These are phyloP conservation scores for Entomortierella parvispora DNA, from an alignment of 192 early-diverging fungal genomes.

Conservation along the genomic window DNA sequence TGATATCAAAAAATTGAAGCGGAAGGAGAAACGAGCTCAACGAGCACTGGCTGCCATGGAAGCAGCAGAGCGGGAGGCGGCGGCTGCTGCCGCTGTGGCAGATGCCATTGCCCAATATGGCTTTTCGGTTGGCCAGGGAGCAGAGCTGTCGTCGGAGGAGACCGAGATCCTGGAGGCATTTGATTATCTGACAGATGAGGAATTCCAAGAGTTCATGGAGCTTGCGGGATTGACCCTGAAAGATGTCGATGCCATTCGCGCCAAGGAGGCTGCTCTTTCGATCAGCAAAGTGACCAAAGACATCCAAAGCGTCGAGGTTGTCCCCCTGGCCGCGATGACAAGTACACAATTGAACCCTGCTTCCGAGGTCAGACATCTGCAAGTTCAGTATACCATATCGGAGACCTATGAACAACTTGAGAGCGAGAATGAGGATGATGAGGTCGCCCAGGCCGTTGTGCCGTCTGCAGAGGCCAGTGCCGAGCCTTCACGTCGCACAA, in stretches of 20 bases:
- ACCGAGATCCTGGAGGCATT: conserved; percentile 43
- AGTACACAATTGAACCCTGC: not conserved
- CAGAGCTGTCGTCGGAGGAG: conserved; percentile 29
- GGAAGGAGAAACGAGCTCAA: conserved; percentile 4
- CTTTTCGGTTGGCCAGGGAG: not conserved
- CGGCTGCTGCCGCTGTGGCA: not conserved
- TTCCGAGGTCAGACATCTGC: not conserved
- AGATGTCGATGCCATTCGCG: conserved; percentile 26
- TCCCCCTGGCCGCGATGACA: not conserved
- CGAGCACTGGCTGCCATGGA: not conserved
- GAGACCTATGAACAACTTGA: not conserved
- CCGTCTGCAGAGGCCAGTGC: not conserved
- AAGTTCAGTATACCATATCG: not conserved
- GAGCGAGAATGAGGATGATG: not conserved
- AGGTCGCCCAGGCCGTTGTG: not conserved
- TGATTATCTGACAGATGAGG: conserved; percentile 39
- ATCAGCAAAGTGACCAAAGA: conserved; percentile 38
- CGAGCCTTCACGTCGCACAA: conserved; percentile 18
- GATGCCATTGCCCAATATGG: not conserved
- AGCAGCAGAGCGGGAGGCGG: not conserved
- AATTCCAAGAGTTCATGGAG: conserved; percentile 37
- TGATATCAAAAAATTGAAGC: conserved; percentile 1
- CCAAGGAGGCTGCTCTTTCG: conserved; percentile 30
- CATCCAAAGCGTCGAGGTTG: conserved; percentile 8
- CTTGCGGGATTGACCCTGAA: conserved; percentile 25